These are phyloP conservation scores for Xerocomellus chrysenteron DNA, from an alignment of 768 basidiomycete genomes.

Conservation along the genomic window DNA sequence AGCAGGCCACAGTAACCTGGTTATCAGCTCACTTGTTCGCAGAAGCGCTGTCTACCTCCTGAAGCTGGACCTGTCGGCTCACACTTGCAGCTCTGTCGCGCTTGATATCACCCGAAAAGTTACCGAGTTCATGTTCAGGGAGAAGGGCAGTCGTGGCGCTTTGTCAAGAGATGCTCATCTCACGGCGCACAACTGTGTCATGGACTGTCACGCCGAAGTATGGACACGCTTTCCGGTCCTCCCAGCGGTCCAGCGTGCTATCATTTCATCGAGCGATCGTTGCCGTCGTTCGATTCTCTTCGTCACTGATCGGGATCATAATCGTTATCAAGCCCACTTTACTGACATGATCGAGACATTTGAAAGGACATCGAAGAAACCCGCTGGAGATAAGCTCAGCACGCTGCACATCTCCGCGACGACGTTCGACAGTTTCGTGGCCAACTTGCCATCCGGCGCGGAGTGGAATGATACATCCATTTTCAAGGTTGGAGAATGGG, in stretches of 20 bases:
- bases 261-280: conserved; percentile 36
- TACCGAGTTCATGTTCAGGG: conserved; percentile 58
- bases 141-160: conserved; percentile 33
- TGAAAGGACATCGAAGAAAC: conserved; percentile 51
- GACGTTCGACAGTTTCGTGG: conserved; percentile 26
- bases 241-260: conserved; percentile 47
- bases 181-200: conserved; percentile 46
- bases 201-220: conserved; percentile 55
- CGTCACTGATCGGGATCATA: conserved; percentile 38
- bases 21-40: conserved; percentile 47
- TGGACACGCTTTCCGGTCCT: conserved; percentile 63
- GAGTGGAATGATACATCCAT: conserved; percentile 32
- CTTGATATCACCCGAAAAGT: conserved; percentile 55
- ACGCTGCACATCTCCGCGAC: conserved; percentile 34
- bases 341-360: conserved; percentile 44
- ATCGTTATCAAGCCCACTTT: conserved; percentile 43
- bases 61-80: conserved; percentile 35
- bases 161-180: conserved; percentile 14
- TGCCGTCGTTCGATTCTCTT: conserved; percentile 40
- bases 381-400: conserved; percentile 44
- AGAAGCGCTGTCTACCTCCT: conserved; percentile 45
- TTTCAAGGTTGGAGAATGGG: conserved; percentile 57
- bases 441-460: background rate
- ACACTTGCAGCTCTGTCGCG: conserved; percentile 41
- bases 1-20: conserved; percentile 23